Conservation (phyloP, 306 rosid species). For the Sophora flavescens region DNA sequence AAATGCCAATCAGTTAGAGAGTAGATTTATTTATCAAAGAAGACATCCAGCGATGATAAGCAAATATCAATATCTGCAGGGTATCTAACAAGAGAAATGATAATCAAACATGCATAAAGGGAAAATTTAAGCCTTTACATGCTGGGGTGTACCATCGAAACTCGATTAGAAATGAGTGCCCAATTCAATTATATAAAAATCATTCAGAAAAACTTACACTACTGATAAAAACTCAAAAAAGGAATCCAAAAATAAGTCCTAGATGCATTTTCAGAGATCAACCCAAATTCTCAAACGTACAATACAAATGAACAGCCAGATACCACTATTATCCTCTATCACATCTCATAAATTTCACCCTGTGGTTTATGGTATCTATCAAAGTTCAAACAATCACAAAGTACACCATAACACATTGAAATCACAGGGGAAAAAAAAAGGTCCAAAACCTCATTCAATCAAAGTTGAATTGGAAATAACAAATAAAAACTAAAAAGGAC, state of each 20-base stretch:
- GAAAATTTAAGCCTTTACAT: not conserved
- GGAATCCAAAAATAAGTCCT: conserved; percentile 10
- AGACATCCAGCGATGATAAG: not conserved
- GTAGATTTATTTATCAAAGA: conserved; percentile 10
- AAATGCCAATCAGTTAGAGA: conserved; percentile 7
- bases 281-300: conserved; percentile 23
- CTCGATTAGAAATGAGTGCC: not conserved
- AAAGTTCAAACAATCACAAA: conserved; percentile 27
- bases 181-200: conserved; percentile 28
- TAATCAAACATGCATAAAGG: not conserved
- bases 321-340: not conserved
- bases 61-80: not conserved
- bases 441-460: not conserved
- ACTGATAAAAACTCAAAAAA: conserved; percentile 3
- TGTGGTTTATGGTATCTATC: not conserved
- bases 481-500: not conserved
- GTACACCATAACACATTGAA: conserved; percentile 32
- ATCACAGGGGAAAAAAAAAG: conserved; percentile 8
- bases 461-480: conserved; percentile 6
- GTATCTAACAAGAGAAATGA: not conserved
- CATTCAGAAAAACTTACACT: not conserved
- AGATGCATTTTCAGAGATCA: conserved; percentile 22
- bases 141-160: conserved; percentile 5
- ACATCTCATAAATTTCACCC: conserved; percentile 29
- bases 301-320: conserved; percentile 6